Evolutionary conservation across 78 protist species (phyloP).

Genomic region (Dictyostelium brefeldianum): DNA sequence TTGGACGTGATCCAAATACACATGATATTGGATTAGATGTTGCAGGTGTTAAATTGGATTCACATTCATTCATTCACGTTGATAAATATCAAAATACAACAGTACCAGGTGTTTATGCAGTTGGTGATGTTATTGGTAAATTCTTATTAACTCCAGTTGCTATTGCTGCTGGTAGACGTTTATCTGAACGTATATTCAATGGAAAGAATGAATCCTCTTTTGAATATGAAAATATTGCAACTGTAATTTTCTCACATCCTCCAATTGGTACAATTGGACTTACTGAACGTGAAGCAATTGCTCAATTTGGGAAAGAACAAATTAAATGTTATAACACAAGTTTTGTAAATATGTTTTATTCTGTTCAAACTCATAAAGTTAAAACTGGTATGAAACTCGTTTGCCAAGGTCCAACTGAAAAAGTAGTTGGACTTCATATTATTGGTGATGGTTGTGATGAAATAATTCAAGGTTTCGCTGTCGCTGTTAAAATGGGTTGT

Average conservation of each 20-base stretch:
- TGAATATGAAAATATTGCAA: constrained; percentile 87
- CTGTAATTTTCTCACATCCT: constrained; percentile 95
- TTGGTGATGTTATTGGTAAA: constrained; percentile 92
- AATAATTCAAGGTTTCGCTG: constrained; percentile 96
- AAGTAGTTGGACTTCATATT: constrained; percentile 93
- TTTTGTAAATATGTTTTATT: constrained; percentile 85
- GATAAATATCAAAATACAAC: constrained; percentile 88
- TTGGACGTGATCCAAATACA: constrained; percentile 89
- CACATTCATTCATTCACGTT: constrained; percentile 69
- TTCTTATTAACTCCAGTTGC: constrained; percentile 93
- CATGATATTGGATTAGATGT: constrained; percentile 73
- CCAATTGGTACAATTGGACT: constrained; percentile 95
- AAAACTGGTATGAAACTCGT: constrained; percentile 94
- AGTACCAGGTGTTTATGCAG: constrained; percentile 78
- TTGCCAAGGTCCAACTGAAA: constrained; percentile 86
- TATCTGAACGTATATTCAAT: constrained; percentile 89
- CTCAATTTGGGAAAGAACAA: constrained; percentile 80
- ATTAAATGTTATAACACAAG: constrained; percentile 76
- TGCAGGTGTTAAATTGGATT: constrained; percentile 72
- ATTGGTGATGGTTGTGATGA: constrained; percentile 94
- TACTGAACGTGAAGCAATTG: constrained; percentile 90
- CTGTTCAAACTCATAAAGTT: constrained; percentile 81
- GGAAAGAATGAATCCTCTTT: constrained; percentile 58
- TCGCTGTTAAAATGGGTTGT: constrained; percentile 93
- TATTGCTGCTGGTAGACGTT: constrained; percentile 94